Conservation (phyloP, 1,139 yeast genomes). For the Scheffersomyces insectosa region DNA sequence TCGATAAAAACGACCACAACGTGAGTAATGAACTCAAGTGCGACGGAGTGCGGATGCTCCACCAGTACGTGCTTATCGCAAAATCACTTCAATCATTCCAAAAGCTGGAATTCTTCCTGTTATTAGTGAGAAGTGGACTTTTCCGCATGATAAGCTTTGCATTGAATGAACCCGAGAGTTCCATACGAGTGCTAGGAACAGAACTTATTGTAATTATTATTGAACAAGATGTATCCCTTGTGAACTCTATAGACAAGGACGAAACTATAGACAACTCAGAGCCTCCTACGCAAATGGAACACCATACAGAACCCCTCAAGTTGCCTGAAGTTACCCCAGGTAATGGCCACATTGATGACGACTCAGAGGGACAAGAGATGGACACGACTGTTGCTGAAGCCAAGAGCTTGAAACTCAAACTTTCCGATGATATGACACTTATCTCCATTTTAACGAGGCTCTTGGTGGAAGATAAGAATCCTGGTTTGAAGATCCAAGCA, state of each 20-base stretch:
- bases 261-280: conserved; percentile 38
- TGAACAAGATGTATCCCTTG: conserved; percentile 77
- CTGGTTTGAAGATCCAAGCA: conserved; percentile 79
- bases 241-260: conserved; percentile 45
- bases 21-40: conserved; percentile 30
- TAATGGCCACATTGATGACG: conserved; percentile 1
- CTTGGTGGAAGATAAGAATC: conserved; percentile 60
- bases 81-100: conserved; percentile 67
- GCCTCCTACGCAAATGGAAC: conserved; percentile 20
- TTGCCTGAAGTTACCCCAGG: no score
- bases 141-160: conserved; percentile 74
- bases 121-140: conserved; percentile 67
- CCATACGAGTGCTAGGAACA: conserved; percentile 70
- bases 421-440: conserved; percentile 62
- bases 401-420: conserved; percentile 28
- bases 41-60: conserved; percentile 77
- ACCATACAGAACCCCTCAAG: no score
- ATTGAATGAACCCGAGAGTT: conserved; percentile 50
- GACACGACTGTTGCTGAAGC: conserved; percentile 20
- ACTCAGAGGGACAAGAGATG: conserved; percentile 10
- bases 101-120: conserved; percentile 63
- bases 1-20: neutral
- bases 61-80: conserved; percentile 77
- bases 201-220: conserved; percentile 80
- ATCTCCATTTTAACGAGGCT: conserved; percentile 61